Evolutionary conservation across 2,329 filamentous ascomycete genomes (phyloP).

Genomic region (Phialophora macrospora): DNA sequence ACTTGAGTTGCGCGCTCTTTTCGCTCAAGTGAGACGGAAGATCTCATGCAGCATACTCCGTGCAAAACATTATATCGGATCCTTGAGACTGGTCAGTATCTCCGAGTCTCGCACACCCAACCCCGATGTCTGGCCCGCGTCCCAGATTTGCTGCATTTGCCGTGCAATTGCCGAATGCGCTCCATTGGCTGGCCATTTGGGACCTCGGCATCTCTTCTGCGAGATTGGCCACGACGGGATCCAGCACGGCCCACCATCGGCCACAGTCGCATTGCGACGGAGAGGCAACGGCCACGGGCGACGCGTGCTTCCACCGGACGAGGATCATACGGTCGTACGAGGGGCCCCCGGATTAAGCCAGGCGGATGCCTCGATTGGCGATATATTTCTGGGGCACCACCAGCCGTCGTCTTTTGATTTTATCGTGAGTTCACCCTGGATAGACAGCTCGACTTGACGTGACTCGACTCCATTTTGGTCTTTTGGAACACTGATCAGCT

Average conservation of each 20-base stretch:
- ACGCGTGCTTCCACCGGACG: slow-evolving; percentile 3
- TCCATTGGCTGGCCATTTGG: background rate
- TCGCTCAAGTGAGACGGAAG: background rate
- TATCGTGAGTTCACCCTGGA: background rate
- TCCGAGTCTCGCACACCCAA: background rate
- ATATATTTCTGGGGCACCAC: background rate
- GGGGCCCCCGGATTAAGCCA: background rate
- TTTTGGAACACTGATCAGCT: background rate
- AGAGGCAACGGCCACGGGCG: slow-evolving; percentile 2
- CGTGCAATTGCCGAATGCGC: background rate
- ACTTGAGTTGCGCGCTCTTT: background rate
- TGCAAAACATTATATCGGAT: background rate
- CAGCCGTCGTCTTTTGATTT: background rate
- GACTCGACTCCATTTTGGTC: background rate
- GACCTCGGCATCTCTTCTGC: slow-evolving; percentile 3
- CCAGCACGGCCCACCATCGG: slow-evolving; percentile 1
- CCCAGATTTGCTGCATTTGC: background rate
- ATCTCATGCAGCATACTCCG: background rate
- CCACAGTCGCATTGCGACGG: slow-evolving; percentile 10
- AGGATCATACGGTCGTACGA: background rate
- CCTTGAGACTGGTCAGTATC: background rate
- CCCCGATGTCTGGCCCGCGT: background rate
- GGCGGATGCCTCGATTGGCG: background rate
- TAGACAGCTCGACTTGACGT: background rate
- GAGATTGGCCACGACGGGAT: background rate